These are phyloP conservation scores for Sugiyamaella boreocaroliniensis DNA, from an alignment of 805 yeast genomes.

Conservation along the genomic window DNA sequence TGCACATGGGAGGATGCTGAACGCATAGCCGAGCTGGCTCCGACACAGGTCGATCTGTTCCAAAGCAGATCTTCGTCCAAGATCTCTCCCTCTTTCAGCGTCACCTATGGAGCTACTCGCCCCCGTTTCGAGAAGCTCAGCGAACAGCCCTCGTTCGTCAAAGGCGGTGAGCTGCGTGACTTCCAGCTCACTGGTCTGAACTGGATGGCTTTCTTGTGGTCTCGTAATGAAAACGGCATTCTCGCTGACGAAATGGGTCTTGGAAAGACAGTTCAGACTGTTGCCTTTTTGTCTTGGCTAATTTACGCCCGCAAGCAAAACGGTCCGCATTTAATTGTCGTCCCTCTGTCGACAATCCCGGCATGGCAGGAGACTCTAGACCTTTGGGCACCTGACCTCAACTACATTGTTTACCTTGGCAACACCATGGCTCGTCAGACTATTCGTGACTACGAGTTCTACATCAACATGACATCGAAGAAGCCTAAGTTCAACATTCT, in stretches of 20 bases:
- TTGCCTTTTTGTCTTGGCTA: conserved; percentile 89
- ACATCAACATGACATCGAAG: conserved; percentile 42
- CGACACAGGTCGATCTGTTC: conserved; percentile 73
- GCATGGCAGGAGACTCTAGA: conserved; percentile 99
- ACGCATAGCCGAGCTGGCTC: conserved; percentile 76
- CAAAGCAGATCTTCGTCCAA: conserved; percentile 78
- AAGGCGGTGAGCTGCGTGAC: conserved; percentile 88
- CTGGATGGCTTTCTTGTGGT: conserved; percentile 99
- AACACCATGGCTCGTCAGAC: conserved; percentile 78
- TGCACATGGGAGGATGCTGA: conserved; percentile 96
- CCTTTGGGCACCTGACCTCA: conserved; percentile 94
- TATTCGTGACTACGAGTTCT: conserved; percentile 82
- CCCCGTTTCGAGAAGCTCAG: conserved; percentile 85
- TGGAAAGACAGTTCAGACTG: conserved; percentile 97
- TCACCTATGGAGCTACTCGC: conserved; percentile 64
- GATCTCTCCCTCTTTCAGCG: conserved; percentile 74
- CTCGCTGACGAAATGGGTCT: conserved; percentile 98
- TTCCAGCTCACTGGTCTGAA: conserved; percentile 96
- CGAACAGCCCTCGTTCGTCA: conserved; percentile 82
- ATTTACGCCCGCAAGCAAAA: conserved; percentile 92
- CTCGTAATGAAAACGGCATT: conserved; percentile 94
- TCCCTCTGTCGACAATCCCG: conserved; percentile 91
- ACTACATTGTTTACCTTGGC: conserved; percentile 89
- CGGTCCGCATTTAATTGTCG: conserved; percentile 96
- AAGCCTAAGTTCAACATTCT: conserved; percentile 88